Base-by-base conservation (phyloP, 768 basidiomycete species). In the Panus rudis region DNA sequence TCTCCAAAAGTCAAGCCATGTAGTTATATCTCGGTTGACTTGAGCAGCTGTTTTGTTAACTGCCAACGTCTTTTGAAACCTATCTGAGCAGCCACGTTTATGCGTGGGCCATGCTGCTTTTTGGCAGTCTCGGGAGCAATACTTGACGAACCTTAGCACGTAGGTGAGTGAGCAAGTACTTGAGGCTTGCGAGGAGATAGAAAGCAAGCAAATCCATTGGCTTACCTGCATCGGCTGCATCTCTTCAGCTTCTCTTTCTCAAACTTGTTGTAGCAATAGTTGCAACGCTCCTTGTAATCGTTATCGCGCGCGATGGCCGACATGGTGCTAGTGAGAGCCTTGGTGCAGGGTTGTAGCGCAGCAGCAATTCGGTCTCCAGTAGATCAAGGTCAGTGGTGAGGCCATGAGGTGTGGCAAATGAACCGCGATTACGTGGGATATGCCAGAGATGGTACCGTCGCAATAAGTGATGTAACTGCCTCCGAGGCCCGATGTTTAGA, bases 91-190 rank as follows among this genome's bases (percentile, higher is more conserved):
- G 48, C 49, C 46, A 38, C 27, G 42, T 34, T 59, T 61, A 44
- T 62, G 62, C 8, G 57, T 55, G 34, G 19, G 51, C 62, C 59
- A 61, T 3, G 59, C 60, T 0, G 51, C 57, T 4, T 52, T 51
- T 37, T 63, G 57, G 39, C 60, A 61, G 40, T 50, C 49, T 22
- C 51, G 51, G 12, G 59, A 61, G 40, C 61, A 63, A 34, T 63
- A 62, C 12, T 54, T 56, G 17, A 61, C 61, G 32, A 61, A 26
- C 20, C 46, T 47, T n/a, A n/a, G n/a, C n/a, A n/a, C n/a, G n/a
- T n/a, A n/a, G n/a, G 35, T 11, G 21, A 8, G 35, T 17, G 20
- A 16, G 21, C 27, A 30, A 41, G 6, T 24, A 40, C n/a, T 26
- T 37, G 24, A 30, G 41, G 7, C 14, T 30, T 14, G 7, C 12